Percentiles rank a stretch among this genome's conserved stretches.
These are phyloP conservation scores for Mimosa pudica DNA, from an alignment of 306 rosid genomes.

Conservation along the genomic window DNA sequence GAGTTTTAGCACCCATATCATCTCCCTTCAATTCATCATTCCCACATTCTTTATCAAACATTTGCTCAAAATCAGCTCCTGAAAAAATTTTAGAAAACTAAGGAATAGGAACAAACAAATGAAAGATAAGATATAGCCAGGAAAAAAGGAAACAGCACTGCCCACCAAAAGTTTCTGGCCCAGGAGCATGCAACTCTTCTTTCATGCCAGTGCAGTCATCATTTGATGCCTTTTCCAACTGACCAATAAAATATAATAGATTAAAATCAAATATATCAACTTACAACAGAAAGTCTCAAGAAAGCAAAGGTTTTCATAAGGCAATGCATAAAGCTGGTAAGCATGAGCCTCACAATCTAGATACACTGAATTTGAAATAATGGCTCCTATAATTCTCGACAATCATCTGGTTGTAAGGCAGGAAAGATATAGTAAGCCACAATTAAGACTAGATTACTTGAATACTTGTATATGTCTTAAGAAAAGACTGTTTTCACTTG, in stretches of 20 bases:
- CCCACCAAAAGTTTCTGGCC: slow-evolving; percentile 32
- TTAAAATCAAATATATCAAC: neutral
- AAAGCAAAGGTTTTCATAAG: neutral
- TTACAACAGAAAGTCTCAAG: neutral
- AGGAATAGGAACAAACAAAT: slow-evolving; percentile 24
- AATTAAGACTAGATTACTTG: slow-evolving; percentile 22
- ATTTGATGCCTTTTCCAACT: slow-evolving; percentile 39
- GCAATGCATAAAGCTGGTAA: neutral
- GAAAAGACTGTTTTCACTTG: slow-evolving; percentile 18
- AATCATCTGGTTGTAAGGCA: neutral
- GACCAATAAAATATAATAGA: slow-evolving; percentile 32
- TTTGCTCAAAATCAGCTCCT: slow-evolving; percentile 34
- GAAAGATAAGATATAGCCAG: neutral
- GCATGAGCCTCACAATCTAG: neutral
- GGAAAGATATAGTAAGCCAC: slow-evolving; percentile 22
- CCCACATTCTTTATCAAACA: slow-evolving; percentile 28
- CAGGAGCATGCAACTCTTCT: slow-evolving; percentile 31
- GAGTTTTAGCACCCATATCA: slow-evolving; percentile 31
- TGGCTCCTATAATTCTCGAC: neutral
- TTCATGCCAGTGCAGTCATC: slow-evolving; percentile 13
- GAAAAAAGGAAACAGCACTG: slow-evolving; percentile 17
- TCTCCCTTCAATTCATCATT: slow-evolving; percentile 32
- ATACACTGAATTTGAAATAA: slow-evolving; percentile 8
- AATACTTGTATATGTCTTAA: slow-evolving; percentile 12
- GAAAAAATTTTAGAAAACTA: slow-evolving; percentile 22